A percentile compares a stretch with the other conserved stretches of the same genome.
Evolutionary conservation across 1,284 basidiomycete genomes (phyloP).

Genomic region (Abortiporus biennis): DNA sequence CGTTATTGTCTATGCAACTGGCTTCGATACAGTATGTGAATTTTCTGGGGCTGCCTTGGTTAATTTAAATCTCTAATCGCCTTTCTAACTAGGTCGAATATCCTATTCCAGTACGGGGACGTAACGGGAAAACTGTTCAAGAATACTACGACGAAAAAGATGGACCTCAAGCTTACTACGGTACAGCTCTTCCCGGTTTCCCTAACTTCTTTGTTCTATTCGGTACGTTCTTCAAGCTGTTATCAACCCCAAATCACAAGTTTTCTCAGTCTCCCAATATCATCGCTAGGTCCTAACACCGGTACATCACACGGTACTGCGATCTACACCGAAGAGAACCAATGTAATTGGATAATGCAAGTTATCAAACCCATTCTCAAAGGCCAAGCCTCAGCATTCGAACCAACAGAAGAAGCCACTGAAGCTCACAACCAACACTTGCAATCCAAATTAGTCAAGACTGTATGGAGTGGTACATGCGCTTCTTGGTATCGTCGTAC

Average conservation of each 20-base stretch:
- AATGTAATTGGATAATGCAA: constrained; percentile 32
- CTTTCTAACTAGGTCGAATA: constrained; percentile 23
- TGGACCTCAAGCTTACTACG: constrained; percentile 36
- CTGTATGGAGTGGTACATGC: constrained; percentile 4
- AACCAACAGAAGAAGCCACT: constrained; percentile 35
- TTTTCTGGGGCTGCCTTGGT: constrained; percentile 19
- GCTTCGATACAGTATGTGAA: constrained; percentile 31
- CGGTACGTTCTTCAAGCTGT: constrained; percentile 39
- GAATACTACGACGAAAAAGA: constrained; percentile 31
- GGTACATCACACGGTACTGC: constrained; percentile 50
- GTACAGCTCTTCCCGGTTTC: constrained; percentile 34
- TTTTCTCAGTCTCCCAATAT: not conserved
- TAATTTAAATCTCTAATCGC: too few species aligned
- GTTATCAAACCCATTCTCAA: constrained; percentile 42
- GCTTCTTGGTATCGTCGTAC: constrained; percentile 3
- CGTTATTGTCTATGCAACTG: constrained; percentile 24
- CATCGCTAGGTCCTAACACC: constrained; percentile 33
- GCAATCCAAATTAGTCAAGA: constrained; percentile 18
- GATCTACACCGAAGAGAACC: constrained; percentile 40
- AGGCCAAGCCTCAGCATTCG: constrained; percentile 38
- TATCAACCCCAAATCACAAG: not conserved
- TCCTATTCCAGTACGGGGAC: constrained; percentile 25
- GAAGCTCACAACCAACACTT: constrained; percentile 42
- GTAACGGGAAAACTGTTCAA: constrained; percentile 24
- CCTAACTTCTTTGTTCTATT: constrained; percentile 25